A percentile compares a stretch with the other conserved stretches of the same genome.
Conservation (phyloP, 139 green algal species). For the Gonium pectorale region DNA sequence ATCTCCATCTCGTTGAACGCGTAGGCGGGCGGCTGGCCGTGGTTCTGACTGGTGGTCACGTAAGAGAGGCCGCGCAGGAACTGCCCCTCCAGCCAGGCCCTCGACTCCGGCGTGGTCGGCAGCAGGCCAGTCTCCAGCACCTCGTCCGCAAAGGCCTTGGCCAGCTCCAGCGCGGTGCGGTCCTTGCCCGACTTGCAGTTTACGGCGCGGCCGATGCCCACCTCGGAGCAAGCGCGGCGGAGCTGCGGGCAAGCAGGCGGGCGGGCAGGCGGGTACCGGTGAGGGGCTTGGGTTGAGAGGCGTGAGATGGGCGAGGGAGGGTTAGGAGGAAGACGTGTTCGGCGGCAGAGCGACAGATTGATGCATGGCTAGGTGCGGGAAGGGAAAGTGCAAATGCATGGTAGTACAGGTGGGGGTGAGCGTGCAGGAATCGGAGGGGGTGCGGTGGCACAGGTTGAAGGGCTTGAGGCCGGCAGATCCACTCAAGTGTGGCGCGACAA, state of each 20-base stretch:
- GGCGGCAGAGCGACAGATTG: no score
- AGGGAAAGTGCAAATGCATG: no score
- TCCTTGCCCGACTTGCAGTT: slow-evolving; percentile 68
- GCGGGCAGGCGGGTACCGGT: not conserved
- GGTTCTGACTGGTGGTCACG: slow-evolving; percentile 54
- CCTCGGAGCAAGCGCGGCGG: slow-evolving; percentile 34
- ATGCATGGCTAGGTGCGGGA: no score
- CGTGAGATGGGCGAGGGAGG: no score
- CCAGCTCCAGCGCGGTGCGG: slow-evolving; percentile 58
- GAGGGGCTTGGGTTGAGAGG: no score
- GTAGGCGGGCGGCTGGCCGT: slow-evolving; percentile 55
- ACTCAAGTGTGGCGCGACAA: no score
- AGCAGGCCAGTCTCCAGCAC: slow-evolving; percentile 39
- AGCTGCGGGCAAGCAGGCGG: slow-evolving; percentile 10
- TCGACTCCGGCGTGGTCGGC: not conserved
- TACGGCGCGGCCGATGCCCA: slow-evolving; percentile 44
- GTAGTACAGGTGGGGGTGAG: no score
- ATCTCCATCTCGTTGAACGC: slow-evolving; percentile 64
- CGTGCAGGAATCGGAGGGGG: no score
- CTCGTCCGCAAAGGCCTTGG: slow-evolving; percentile 33
- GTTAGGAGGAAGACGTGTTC: no score
- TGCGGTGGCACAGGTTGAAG: no score
- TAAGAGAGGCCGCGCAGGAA: slow-evolving; percentile 52
- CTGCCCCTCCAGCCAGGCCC: slow-evolving; percentile 24
- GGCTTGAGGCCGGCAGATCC: no score